phyloP scores from a whole-genome alignment of 2,329 filamentous ascomycete species.

The Trichoderma sp. region DNA sequence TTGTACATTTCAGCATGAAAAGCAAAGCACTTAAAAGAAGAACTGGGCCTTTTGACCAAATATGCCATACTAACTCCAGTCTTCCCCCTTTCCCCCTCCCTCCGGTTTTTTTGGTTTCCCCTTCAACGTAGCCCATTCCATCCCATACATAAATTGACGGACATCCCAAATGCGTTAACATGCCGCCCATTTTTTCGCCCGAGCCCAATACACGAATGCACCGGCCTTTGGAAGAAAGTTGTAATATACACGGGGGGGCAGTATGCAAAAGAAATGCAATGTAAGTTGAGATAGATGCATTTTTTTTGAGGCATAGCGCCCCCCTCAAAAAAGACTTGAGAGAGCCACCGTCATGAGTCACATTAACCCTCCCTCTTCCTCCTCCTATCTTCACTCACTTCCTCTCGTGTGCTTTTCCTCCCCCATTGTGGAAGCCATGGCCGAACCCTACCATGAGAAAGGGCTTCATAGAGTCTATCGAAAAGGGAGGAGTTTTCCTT shows the following conservation, averaged over 20 bases:
- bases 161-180: constrained; percentile 1
- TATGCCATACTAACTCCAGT: constrained; percentile 10
- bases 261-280: background rate
- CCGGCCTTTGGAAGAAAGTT: constrained; percentile 7
- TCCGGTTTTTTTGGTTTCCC: constrained; percentile 15
- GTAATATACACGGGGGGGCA: constrained; percentile 3
- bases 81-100: background rate
- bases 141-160: background rate
- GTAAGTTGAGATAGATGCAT: background rate
- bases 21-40: constrained; percentile 4
- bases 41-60: constrained; percentile 4
- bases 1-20: constrained; percentile 34
- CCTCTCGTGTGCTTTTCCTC: background rate
- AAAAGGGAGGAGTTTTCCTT: constrained; percentile 3
- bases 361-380: background rate
- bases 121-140: constrained; percentile 7
- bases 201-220: constrained; percentile 10
- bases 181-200: constrained; percentile 8
- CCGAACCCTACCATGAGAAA: background rate
- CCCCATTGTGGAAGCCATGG: background rate
- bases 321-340: background rate
- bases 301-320: background rate
- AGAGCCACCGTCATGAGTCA: constrained; percentile 9
- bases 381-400: background rate
- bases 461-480: constrained; percentile 13